Evolutionary conservation across 495 filamentous ascomycete species (phyloP).

Genomic region (Terfezia claveryi): DNA sequence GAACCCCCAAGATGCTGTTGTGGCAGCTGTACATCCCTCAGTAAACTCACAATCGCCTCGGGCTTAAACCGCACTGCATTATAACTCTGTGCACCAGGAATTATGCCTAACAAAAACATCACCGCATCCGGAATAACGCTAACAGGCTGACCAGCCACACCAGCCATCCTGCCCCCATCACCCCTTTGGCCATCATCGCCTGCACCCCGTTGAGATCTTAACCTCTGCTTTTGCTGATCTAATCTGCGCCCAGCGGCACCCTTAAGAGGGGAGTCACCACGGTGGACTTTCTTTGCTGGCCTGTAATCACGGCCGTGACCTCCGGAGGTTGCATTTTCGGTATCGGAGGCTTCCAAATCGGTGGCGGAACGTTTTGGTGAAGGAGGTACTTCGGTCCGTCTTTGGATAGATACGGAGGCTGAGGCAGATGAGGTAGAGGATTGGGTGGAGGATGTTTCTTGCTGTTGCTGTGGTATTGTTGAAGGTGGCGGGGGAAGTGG

Average conservation of each 20-base stretch:
- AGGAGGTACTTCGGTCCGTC: not conserved
- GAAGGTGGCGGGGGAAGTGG: not conserved
- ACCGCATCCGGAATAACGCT: conserved; percentile 50
- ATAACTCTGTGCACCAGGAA: conserved; percentile 57
- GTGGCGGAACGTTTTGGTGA: conserved; percentile 12
- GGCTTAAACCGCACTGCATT: conserved; percentile 42
- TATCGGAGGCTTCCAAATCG: conserved; percentile 11
- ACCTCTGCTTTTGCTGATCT: conserved; percentile 48
- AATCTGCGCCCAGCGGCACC: conserved; percentile 59
- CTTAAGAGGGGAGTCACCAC: conserved; percentile 73
- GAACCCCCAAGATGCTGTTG: not conserved
- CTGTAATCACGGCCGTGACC: conserved; percentile 21
- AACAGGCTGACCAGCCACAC: conserved; percentile 22
- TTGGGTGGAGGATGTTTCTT: not conserved
- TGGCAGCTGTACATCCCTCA: conserved; percentile 45
- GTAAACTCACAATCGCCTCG: conserved; percentile 46
- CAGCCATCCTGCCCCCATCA: conserved; percentile 17
- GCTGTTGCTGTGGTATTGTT: not conserved
- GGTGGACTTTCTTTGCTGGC: conserved; percentile 50
- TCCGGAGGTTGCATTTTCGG: not conserved
- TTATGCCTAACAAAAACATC: conserved; percentile 57
- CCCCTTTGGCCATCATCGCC: not conserved
- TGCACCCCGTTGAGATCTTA: not conserved
- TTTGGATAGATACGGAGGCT: conserved; percentile 1
- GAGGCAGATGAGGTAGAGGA: not conserved